phyloP scores from a whole-genome alignment of 345 rosid species.

The Populus simonii region DNA sequence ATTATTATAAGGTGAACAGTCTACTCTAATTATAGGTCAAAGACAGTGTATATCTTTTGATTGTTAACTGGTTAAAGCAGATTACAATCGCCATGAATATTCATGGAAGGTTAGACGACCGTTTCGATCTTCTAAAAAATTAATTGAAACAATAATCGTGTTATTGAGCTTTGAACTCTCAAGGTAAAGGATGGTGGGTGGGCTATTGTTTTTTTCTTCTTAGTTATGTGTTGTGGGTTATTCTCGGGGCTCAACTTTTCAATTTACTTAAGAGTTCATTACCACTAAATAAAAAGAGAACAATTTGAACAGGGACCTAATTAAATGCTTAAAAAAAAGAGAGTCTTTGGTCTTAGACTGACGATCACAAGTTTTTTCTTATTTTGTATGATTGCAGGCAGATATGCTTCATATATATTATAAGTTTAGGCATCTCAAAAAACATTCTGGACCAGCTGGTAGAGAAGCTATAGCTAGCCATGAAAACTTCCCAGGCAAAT shows the following conservation, averaged over 20 bases:
- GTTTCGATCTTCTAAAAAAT: not conserved
- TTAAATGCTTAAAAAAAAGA: slow-evolving; percentile 8
- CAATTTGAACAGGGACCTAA: slow-evolving; percentile 5
- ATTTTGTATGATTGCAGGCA: not conserved
- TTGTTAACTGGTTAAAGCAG: not conserved
- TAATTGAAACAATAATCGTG: not conserved
- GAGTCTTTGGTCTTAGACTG: slow-evolving; percentile 33
- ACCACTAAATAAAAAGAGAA: not conserved
- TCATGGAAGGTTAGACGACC: not conserved
- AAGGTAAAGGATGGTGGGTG: not conserved
- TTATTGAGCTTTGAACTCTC: not conserved
- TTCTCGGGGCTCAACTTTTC: no score
- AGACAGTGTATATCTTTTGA: not conserved
- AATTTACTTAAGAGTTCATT: not conserved
- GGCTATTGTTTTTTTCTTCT: no score
- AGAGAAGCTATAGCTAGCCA: not conserved
- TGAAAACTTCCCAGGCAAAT: slow-evolving; percentile 9
- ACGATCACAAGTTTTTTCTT: not conserved
- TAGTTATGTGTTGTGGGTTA: no score
- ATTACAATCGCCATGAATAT: not conserved
- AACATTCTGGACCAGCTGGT: slow-evolving; percentile 1
- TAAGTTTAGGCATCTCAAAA: not conserved
- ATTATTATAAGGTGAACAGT: not conserved
- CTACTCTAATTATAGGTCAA: not conserved
- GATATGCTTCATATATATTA: not conserved